These are phyloP conservation scores for Plasmodium vinckei DNA, from an alignment of 169 alveolate species.

Conservation along the genomic window DNA sequence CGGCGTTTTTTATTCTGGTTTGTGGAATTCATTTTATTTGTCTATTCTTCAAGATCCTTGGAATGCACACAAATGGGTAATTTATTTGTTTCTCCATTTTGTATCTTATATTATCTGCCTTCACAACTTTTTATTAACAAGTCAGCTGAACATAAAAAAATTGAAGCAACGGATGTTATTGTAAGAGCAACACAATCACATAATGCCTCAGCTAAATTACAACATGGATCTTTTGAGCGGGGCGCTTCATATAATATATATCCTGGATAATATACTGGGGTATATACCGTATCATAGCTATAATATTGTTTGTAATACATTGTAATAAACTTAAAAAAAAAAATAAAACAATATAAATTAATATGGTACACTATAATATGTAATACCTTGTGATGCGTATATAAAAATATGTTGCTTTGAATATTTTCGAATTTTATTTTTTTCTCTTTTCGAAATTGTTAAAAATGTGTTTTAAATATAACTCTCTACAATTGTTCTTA, in stretches of 20 bases:
- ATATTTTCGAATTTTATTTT: not conserved
- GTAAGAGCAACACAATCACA: conserved; percentile 35
- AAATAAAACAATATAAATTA: not conserved
- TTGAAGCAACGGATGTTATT: conserved; percentile 25
- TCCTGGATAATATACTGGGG: conserved; percentile 32
- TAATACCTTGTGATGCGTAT: not conserved
- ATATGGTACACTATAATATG: no score
- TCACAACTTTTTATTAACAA: conserved; percentile 54
- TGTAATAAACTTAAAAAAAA: conserved; percentile 30
- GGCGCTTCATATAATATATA: conserved; percentile 56
- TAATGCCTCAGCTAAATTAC: conserved; percentile 60
- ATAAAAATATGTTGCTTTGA: not conserved
- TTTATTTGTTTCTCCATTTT: no score
- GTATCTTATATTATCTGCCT: not conserved
- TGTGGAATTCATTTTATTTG: no score
- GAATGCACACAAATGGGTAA: no score
- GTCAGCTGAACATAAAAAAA: conserved; percentile 38
- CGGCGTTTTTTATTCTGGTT: no score
- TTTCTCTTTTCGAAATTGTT: no score
- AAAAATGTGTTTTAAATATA: no score
- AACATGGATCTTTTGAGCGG: conserved; percentile 19
- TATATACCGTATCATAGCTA: conserved; percentile 34
- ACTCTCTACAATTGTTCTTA: conserved; percentile 1
- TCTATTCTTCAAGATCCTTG: no score
- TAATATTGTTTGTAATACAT: conserved; percentile 60